Base-by-base conservation (phyloP, 2,329 filamentous ascomycete species). In the Penicillium sp. region DNA sequence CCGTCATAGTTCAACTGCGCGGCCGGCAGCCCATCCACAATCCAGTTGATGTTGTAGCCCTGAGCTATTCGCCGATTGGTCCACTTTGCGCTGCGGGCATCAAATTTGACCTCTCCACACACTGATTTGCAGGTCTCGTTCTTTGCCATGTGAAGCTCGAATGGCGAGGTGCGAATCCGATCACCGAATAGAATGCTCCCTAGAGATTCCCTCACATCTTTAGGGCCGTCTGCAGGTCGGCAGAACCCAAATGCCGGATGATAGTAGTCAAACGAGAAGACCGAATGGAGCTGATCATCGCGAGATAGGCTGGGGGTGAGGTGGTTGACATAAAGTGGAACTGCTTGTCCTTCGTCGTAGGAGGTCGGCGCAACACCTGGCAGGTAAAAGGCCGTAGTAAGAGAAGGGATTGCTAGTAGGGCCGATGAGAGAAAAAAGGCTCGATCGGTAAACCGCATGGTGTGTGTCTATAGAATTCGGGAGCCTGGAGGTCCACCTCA, bases 131-230 rank as follows among this genome's bases (percentile, higher is more conserved):
- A 99, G 0, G 87, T 87, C 74, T 97, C 89, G 71, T 99, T 94
- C 60, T 85, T 79, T 53, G 78, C 85, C 92, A 99, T 97, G 63
- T 85, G 84, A 58, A 97, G 80, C 69, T 96, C 86, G 69, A 96
- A 96, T 0, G 93, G 90, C 35, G 93, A 97, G n/a, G 91, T 96
- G 78, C 91, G 91, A 77, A 99, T 99, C 54, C 94, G 86, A 77
- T 99, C 94, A 64, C 94, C 94, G 67, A 99, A 99, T 49, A 99
- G 77, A 70, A 99, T 99, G 80, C 93, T 97, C 25, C 94, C 94
- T 61, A 99, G 76, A 61, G 90, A 94, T 77, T 97, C 94, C 38
- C 90, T 87, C 22, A 96, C 85, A 78, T 89, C 84, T 71, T 92
- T 75, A 9, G 91, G 87, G 2, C 90, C 90, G 58, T 81, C 86